Conservation (phyloP, 331 rosid genomes). For the Pyrus hybrid region DNA sequence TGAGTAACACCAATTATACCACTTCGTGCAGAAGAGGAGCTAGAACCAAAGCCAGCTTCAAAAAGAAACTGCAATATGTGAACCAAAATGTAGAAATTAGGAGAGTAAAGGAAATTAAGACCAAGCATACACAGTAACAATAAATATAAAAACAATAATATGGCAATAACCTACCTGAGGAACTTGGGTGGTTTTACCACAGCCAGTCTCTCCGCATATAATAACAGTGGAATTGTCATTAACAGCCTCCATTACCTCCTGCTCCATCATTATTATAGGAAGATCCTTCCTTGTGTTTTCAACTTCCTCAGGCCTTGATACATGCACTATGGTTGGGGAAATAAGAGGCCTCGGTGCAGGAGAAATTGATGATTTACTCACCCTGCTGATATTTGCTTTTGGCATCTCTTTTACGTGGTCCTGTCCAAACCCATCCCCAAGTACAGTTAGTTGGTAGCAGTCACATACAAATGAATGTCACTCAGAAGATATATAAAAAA, state of each 20-base stretch:
- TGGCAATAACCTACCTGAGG: conserved; percentile 61
- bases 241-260: conserved; percentile 95
- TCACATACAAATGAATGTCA: not conserved
- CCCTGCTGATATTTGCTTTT: conserved; percentile 14
- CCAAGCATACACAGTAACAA: conserved; percentile 14
- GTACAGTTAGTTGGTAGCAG: not conserved
- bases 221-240: conserved; percentile 60
- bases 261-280: conserved; percentile 97
- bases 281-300: conserved; percentile 74
- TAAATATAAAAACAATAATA: not conserved
- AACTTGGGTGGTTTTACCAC: conserved; percentile 99
- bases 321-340: conserved; percentile 69
- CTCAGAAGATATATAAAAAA: not conserved
- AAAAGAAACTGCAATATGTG: conserved; percentile 58
- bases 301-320: conserved; percentile 64
- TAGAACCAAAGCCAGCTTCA: conserved; percentile 90
- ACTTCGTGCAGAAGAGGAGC: conserved; percentile 26
- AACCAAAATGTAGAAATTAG: conserved; percentile 1
- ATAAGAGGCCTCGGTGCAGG: conserved; percentile 21
- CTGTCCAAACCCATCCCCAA: conserved; percentile 34
- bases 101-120: not conserved
- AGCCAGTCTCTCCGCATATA: conserved; percentile 96
- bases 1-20: conserved; percentile 90
- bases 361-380: conserved; percentile 21
- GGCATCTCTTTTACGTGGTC: conserved; percentile 25